These are phyloP conservation scores for Claviceps sp. DNA, from an alignment of 2,329 filamentous ascomycete genomes.

Conservation along the genomic window DNA sequence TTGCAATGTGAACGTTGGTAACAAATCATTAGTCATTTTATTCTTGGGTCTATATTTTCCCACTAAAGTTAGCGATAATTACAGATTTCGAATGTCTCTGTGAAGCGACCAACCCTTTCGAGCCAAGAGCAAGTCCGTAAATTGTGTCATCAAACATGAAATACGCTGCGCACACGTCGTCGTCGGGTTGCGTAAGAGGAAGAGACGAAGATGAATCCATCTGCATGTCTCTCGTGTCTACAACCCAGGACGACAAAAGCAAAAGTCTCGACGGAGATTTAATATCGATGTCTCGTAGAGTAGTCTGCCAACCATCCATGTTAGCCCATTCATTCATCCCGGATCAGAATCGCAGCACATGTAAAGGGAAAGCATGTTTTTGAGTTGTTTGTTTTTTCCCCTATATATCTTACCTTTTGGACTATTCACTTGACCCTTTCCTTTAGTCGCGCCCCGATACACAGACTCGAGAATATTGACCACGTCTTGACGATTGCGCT, in stretches of 20 bases:
- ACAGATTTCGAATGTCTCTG: conserved; percentile 3
- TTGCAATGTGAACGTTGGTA: too few relatives aligned
- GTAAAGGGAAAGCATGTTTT: neutral
- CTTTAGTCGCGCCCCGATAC: conserved; percentile 97
- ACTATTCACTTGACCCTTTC: conserved; percentile 86
- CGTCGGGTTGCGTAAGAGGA: too few relatives aligned
- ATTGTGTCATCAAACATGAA: neutral
- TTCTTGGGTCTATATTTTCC: neutral
- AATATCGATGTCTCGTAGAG: conserved; percentile 25
- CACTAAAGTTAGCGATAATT: conserved; percentile 5
- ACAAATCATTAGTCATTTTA: neutral
- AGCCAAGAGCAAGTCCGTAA: neutral
- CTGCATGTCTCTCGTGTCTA: neutral
- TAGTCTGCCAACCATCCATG: conserved; percentile 14
- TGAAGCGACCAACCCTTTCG: conserved; percentile 16
- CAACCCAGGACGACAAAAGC: neutral
- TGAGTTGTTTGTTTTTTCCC: neutral
- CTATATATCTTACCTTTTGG: conserved; percentile 51
- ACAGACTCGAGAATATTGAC: conserved; percentile 98
- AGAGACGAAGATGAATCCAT: neutral
- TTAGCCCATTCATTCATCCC: neutral
- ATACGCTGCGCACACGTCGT: neutral
- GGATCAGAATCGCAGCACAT: neutral
- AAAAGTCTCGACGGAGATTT: neutral
- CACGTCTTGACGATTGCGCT: conserved; percentile 92